Percentiles rank a stretch among this genome's conserved stretches.
These are phyloP conservation scores for Daphne laureola DNA, from an alignment of 441 rosid species.

Conservation along the genomic window DNA sequence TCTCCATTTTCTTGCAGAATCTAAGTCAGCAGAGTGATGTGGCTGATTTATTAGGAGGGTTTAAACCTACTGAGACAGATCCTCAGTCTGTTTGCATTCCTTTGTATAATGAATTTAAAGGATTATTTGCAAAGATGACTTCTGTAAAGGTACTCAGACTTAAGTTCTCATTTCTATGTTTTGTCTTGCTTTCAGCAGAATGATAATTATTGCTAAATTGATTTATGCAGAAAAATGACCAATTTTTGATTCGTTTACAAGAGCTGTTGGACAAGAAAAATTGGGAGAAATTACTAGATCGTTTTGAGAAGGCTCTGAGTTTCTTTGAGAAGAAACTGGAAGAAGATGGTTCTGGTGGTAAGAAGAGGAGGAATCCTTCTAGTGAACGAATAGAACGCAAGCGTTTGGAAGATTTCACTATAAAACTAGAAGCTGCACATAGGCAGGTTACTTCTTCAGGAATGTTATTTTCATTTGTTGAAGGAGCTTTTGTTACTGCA, in stretches of 20 bases:
- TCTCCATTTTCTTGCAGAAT: constrained; percentile 42
- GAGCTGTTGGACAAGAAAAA: constrained; percentile 39
- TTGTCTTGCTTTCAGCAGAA: constrained; percentile 7
- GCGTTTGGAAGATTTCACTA: constrained; percentile 51
- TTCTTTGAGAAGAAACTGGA: constrained; percentile 19
- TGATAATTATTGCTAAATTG: constrained; percentile 24
- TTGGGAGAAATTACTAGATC: constrained; percentile 51
- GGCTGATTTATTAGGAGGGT: constrained; percentile 96
- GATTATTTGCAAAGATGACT: constrained; percentile 49
- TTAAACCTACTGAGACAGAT: constrained; percentile 69
- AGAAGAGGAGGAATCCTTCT: constrained; percentile 66
- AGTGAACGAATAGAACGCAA: constrained; percentile 34
- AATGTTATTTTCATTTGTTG: constrained; percentile 90
- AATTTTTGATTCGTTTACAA: constrained; percentile 36
- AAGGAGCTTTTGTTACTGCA: constrained; percentile 91
- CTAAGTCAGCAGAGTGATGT: constrained; percentile 99
- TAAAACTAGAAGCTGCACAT: constrained; percentile 46
- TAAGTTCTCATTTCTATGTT: constrained; percentile 11
- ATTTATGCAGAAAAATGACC: constrained; percentile 44
- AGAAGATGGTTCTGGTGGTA: constrained; percentile 34
- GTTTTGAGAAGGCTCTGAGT: constrained; percentile 42
- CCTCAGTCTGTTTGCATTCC: constrained; percentile 61
- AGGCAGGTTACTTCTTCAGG: constrained; percentile 67
- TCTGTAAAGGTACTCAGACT: constrained; percentile 36
- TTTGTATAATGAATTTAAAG: constrained; percentile 64